Evolutionary conservation across 169 alveolate species (phyloP).

Genomic region (Prorocentrum cordatum): DNA sequence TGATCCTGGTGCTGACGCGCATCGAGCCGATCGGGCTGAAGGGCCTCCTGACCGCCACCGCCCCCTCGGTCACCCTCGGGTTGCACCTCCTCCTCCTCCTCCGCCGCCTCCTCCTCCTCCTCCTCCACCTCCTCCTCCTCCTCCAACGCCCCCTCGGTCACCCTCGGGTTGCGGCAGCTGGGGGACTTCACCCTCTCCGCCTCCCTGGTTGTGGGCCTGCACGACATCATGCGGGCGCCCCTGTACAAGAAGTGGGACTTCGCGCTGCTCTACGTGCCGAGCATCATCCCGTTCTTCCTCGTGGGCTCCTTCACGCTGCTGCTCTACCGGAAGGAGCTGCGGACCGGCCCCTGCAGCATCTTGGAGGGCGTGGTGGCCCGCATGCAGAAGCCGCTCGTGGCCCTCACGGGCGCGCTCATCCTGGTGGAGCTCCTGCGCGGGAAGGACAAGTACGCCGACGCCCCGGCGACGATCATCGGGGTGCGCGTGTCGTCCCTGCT

Average conservation of each 20-base stretch:
- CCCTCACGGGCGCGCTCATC: conserved; percentile 28
- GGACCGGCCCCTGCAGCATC: background rate
- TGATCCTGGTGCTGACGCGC: conserved; percentile 24
- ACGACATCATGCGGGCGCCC: no score
- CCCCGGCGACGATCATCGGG: conserved; percentile 50
- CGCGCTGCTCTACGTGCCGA: conserved; percentile 55
- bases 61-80: no score
- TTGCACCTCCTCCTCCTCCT: no score
- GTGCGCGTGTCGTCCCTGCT: conserved; percentile 30
- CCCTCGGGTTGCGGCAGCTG: no score
- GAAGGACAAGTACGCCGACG: conserved; percentile 28
- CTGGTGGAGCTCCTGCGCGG: conserved; percentile 44
- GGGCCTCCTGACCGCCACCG: background rate
- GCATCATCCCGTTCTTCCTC: conserved; percentile 29
- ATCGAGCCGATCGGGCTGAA: conserved; percentile 42
- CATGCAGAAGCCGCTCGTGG: conserved; percentile 24
- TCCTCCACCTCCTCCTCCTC: no score
- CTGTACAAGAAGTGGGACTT: background rate
- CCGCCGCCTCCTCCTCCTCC: no score
- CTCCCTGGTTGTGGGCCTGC: no score
- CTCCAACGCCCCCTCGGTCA: no score
- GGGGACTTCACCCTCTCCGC: no score
- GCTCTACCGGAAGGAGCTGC: conserved; percentile 23
- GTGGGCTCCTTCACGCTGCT: conserved; percentile 32
- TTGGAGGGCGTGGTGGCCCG: background rate